Base-by-base conservation (phyloP, 768 basidiomycete genomes). In the Cubamyces sp. region DNA sequence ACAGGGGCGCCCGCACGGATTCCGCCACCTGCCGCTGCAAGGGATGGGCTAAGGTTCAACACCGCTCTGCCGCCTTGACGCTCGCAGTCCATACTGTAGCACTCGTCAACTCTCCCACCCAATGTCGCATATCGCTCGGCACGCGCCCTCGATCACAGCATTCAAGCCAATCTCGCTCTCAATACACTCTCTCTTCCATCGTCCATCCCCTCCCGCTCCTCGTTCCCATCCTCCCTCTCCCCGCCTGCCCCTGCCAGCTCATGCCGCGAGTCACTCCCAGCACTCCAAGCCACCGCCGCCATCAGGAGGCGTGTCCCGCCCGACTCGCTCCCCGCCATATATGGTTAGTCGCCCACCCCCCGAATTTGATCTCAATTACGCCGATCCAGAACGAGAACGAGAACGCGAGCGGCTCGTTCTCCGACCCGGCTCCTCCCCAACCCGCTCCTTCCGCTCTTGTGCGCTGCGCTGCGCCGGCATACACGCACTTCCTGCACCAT, bases 1-100 rank as follows among this genome's bases (percentile, higher is more conserved):
- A 65, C 61, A 65, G 67, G 67, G 67, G 67, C 66, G 62, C 63
- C 62, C 57, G 63, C 54, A 54, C 57, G 52, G 49, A 43, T 57
- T 57, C 57, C 53, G 57, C 59, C 52, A 21, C 54, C 54, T 46
- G 57, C 64, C 60, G 48, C 64, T 58, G 60, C 60, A 19, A 12
- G 51, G 50, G 46, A 40, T 49, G 57, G 58, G 19, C 34, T 58
- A 60, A 64, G 54, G 54, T 60, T 59, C 57, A 59, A 57, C 61
- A 50, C 53, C 53, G 46, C 54, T 9, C 39, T 26, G 54, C 54
- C 14, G n/a, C 60, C 28, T 37, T 40, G 43, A 48, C 53, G 59
- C 51, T 39, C 59, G 34, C 43, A 9, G 19, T 11, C 37, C n/a
- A n/a, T n/a, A n/a, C n/a, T n/a, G n/a, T n/a, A n/a, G 9, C 52